Evolutionary conservation across 2,329 filamentous ascomycete genomes (phyloP).

Genomic region (Metarhizium sp.): DNA sequence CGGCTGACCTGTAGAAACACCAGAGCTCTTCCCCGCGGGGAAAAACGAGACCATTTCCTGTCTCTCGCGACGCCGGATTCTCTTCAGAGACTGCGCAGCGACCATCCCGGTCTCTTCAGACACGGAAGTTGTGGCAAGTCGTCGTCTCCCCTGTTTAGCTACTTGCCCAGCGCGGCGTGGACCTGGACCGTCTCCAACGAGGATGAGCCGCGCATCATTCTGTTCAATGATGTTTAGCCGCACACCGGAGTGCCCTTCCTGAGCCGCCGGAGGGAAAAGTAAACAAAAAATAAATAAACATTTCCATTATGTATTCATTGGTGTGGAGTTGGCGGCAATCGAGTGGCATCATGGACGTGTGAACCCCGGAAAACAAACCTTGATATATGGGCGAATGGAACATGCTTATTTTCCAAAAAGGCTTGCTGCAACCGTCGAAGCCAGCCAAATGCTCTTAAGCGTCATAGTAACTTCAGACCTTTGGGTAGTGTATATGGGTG

Average conservation of each 20-base stretch:
- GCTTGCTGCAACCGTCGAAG: neutral
- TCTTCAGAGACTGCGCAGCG: conserved; percentile 33
- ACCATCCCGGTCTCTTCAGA: conserved; percentile 23
- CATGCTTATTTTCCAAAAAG: neutral
- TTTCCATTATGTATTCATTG: no score
- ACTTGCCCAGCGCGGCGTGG: conserved; percentile 28
- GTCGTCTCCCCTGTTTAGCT: conserved; percentile 23
- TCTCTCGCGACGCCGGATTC: conserved; percentile 47
- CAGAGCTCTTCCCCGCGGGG: conserved; percentile 20
- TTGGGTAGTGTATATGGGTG: neutral
- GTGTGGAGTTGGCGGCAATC: no score
- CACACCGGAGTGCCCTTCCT: neutral
- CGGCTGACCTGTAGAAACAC: neutral
- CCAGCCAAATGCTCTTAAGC: no score
- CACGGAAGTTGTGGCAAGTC: conserved; percentile 26
- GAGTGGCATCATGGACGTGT: neutral
- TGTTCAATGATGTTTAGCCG: conserved; percentile 26
- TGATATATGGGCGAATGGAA: neutral
- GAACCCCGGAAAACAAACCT: neutral
- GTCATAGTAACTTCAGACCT: neutral
- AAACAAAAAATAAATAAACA: no score
- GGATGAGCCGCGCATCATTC: conserved; percentile 23
- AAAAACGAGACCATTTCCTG: conserved; percentile 43
- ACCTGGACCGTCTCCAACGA: conserved; percentile 25
- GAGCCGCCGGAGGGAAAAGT: neutral